A percentile compares a stretch with the other conserved stretches of the same genome.
These are phyloP conservation scores for Nemania bipapillata DNA, from an alignment of 2,329 filamentous ascomycete genomes.

Conservation along the genomic window DNA sequence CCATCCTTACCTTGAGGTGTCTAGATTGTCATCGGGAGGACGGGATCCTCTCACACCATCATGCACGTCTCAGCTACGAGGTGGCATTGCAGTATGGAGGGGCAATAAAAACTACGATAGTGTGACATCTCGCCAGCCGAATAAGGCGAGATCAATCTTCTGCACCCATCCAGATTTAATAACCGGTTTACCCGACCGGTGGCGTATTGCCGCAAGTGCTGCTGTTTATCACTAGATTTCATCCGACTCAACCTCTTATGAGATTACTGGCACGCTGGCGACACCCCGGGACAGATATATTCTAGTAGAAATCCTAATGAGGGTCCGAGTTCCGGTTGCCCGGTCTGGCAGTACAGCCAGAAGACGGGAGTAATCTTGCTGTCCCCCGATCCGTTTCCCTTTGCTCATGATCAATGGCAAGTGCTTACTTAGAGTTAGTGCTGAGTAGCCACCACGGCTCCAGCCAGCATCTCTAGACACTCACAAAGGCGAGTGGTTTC, in stretches of 20 bases:
- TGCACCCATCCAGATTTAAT: slow-evolving; percentile 28
- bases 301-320: neutral
- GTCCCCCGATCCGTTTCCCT: neutral
- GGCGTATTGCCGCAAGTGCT: slow-evolving; percentile 14
- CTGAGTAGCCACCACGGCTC: neutral
- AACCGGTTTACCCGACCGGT: slow-evolving; percentile 36
- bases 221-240: slow-evolving; percentile 11
- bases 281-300: neutral
- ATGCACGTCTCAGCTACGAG: slow-evolving; percentile 30
- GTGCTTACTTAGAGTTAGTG: neutral
- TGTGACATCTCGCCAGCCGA: slow-evolving; percentile 36
- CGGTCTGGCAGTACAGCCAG: slow-evolving; percentile 15
- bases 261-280: neutral
- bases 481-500: neutral
- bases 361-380: slow-evolving; percentile 1
- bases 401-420: neutral
- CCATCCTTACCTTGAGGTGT: slow-evolving; percentile 15
- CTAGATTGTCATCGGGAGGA: slow-evolving; percentile 18
- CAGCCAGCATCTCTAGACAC: neutral
- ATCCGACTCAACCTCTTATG: slow-evolving; percentile 8
- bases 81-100: slow-evolving; percentile 33
- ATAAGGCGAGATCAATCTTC: slow-evolving; percentile 33
- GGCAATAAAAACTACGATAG: slow-evolving; percentile 22
- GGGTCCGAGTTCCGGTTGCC: neutral
- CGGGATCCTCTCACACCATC: slow-evolving; percentile 21